Evolutionary conservation across 2,329 filamentous ascomycete species (phyloP).

Genomic region (Laburnicola sp.): DNA sequence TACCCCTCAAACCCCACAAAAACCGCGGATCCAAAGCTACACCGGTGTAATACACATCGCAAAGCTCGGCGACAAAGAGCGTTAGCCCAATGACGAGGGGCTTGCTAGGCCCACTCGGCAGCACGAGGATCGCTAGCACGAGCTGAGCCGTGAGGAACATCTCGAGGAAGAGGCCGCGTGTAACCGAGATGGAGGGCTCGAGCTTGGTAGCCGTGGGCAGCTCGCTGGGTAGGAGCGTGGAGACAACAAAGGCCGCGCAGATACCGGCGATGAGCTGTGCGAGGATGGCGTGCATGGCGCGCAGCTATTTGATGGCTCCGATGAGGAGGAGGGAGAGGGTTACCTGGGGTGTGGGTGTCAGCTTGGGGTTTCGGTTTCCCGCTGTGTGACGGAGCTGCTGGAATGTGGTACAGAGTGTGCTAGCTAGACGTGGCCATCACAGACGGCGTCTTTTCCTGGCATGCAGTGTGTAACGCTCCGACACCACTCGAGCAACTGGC

Average conservation of each 20-base stretch:
- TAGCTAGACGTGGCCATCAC: neutral
- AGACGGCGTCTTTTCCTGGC: too few species aligned
- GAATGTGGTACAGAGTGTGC: neutral
- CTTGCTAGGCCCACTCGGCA: slow-evolving; percentile 48
- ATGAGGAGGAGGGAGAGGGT: slow-evolving; percentile 12
- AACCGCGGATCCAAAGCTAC: slow-evolving; percentile 51
- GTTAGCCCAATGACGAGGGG: slow-evolving; percentile 70
- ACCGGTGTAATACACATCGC: slow-evolving; percentile 51
- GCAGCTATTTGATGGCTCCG: slow-evolving; percentile 18
- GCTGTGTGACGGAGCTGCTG: too few species aligned
- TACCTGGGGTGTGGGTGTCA: slow-evolving; percentile 3
- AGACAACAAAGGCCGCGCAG: slow-evolving; percentile 28
- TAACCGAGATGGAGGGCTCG: slow-evolving; percentile 16
- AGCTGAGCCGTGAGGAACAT: slow-evolving; percentile 33
- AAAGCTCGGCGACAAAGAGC: slow-evolving; percentile 60
- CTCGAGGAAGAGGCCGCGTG: slow-evolving; percentile 27
- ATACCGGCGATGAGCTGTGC: slow-evolving; percentile 31
- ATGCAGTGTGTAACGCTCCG: neutral
- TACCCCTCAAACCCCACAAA: slow-evolving; percentile 14
- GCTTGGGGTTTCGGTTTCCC: neutral
- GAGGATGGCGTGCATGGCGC: slow-evolving; percentile 21
- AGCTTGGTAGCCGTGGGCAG: slow-evolving; percentile 25
- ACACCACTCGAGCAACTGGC: too few species aligned
- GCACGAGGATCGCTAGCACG: slow-evolving; percentile 53
- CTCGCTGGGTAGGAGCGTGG: slow-evolving; percentile 27